Evolutionary conservation across 208 protist species (phyloP), one percentile per base, ranked within the genome.

Genomic region (Naegleria lovaniensis): DNA sequence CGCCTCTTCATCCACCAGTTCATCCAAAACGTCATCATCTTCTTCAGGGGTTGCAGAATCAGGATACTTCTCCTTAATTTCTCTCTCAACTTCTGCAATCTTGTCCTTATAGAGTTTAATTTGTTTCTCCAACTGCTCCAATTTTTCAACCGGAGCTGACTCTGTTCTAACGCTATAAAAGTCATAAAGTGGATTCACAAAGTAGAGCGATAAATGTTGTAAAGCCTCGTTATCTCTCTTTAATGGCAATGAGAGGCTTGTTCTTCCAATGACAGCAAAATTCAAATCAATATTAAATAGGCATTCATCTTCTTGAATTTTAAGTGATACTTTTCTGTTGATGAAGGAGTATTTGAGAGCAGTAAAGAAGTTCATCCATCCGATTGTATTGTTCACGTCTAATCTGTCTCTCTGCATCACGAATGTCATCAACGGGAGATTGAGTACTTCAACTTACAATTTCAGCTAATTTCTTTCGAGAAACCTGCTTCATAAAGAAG

Each of bases 221-320:
- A 58, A 58, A 29, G 85, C 22, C 22, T 88, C 33, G 39, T 25
- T 22, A 58, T 43, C 85, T 39, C 40, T 88, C 9, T 58, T 88
- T 29, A 88, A 36, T 22, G 25, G 22, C 4, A 88, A 36, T 25
- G 39, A 40, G 5, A 88, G 41, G 9, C 29, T 16, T 39, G 85
- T 88, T 38, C 22, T 55, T 58, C 85, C 85, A 39, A 88, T 39
- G 4, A 9, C 22, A 58, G 33, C 41, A 38, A 88, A 88, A 39
- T 88, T 88, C 25, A 88, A 88, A 40, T 88, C 85, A 58, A 88
- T 51, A 38, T 88, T 88, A 22, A 88, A 58, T 11, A 40, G 6
- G 38, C 85, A 88, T 88, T 88, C 41, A 19, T 88, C 25, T 15
- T 9, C 33, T 11, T 87, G 11, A 1, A 88, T 40, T 19, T 88